Base-by-base conservation (phyloP, 129 eudicot genomes). In the Saussurea involucrata region DNA sequence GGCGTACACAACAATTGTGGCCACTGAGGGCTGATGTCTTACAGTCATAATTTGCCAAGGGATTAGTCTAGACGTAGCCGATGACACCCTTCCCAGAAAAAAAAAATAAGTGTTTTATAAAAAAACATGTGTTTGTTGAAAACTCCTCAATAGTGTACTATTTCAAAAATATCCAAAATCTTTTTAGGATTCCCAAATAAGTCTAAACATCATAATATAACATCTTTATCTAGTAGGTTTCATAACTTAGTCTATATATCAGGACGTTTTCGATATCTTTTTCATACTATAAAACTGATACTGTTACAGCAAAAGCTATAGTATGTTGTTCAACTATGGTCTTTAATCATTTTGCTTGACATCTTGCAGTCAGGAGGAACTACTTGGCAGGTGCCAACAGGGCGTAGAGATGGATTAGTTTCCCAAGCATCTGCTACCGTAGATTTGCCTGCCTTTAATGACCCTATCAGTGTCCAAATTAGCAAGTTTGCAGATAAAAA, bases 341-440 rank as follows among this genome's bases (percentile, higher is more conserved):
- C 17, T 64, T 64, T 25, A 22, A 11, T 64, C 33, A n/a, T 4
- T 68, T 61, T 40, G 1, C 65, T 32, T 24, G 25, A 12, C 18
- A 31, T 66, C 4, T 9, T 67, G 80, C 71, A 88, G 92, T 57
- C 78, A 0, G 85, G 85, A 6, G 92, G 90, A 53, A 5, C 11
- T 6, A 21, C 78, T 17, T 88, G 84, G 86, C 42, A 74, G 0
- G 90, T 87, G 44, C 89, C 84, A 2, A 85, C 88, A 0, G 96
- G 96, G 22, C 80, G 96, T 2, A 83, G 85, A 72, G 96, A 90
- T 60, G 96, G 96, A 9, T 69, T 77, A 29, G 80, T 90, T 69
- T 87, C 96, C 20, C 42, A 77, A 55, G 92, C 90, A 32, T 71
- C 84, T 1, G 92, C 83, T 25, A 65, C 87, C 32, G 42, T 74